Base-by-base conservation (phyloP, 1,284 basidiomycete species). In the Papiliotrema fonsecae region DNA sequence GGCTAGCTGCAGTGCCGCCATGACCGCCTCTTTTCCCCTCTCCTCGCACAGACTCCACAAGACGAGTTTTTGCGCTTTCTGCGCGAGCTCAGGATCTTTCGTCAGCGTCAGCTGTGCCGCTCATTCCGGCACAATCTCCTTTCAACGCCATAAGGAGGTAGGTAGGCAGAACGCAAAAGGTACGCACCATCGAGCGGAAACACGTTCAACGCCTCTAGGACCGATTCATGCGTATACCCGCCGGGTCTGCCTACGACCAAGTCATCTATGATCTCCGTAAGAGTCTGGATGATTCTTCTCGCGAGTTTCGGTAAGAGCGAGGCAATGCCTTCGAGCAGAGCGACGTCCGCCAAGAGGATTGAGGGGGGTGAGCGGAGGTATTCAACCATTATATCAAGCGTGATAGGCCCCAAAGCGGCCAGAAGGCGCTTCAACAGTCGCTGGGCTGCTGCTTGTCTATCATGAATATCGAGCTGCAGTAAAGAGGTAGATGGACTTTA, bases 101-200 rank as follows among this genome's bases (percentile, higher is more conserved):
- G 18, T 25, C 1, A 34, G 24, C 22, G 25, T 21, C 11, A 14
- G 18, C n/a, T n/a, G n/a, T n/a, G n/a, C n/a, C n/a, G 14, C 5
- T 47, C 35, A 42, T 21, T 22, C 19, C n/a, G n/a, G n/a, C n/a
- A n/a, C n/a, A n/a, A n/a, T n/a, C n/a, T n/a, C n/a, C 39, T 21
- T 6, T 18, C 21, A 21, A 31, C 18, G 5, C 34, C 18, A 26
- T 21, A 30, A 21, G 6, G 31, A 19, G 24, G 19, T 4, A 43
- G 25, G 13, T 31, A 16, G 7, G 26, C 4, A 21, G n/a, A n/a
- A n/a, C n/a, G n/a, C n/a, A n/a, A n/a, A n/a, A n/a, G n/a, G 26
- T 13, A 47, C 61, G 54, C 38, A 67, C 65, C 58, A 22, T 55
- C 46, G 11, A 67, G 49, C 6, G 65, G 65, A 35, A 65, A 67